Evolutionary conservation across 192 early-diverging fungal species (phyloP).

Genomic region (Cladochytrium replicatum): DNA sequence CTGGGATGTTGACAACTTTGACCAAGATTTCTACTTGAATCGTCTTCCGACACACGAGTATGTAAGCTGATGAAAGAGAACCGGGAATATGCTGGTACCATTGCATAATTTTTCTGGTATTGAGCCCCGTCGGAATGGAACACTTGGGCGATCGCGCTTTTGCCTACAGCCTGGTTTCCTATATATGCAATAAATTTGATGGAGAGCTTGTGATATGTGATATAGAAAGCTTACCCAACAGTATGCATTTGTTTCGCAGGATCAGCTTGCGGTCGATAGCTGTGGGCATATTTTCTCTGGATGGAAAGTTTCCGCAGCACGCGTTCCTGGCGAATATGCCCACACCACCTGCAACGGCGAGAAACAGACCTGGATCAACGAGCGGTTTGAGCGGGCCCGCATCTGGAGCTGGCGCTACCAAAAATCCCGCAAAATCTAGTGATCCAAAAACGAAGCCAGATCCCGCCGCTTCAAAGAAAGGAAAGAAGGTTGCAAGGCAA

Average conservation of each 20-base stretch:
- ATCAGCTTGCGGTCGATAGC: no score
- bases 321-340: no score
- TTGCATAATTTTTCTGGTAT: slow-evolving; percentile 31
- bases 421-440: no score
- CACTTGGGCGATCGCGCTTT: slow-evolving; percentile 27
- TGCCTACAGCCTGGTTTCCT: slow-evolving; percentile 35
- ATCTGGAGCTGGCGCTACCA: no score
- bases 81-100: slow-evolving; percentile 16
- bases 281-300: no score
- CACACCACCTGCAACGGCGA: no score
- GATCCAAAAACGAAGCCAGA: no score
- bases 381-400: no score
- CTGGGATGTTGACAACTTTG: slow-evolving; percentile 45
- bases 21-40: slow-evolving; percentile 36
- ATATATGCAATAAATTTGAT: not conserved
- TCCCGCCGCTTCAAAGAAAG: no score
- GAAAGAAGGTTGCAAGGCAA: no score
- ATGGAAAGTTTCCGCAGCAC: no score
- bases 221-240: slow-evolving; percentile 19
- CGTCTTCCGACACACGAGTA: slow-evolving; percentile 18
- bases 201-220: not conserved
- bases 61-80: slow-evolving; percentile 6
- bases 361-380: no score
- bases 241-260: slow-evolving; percentile 33
- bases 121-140: slow-evolving; percentile 36